These are phyloP conservation scores for Hortaea sp. DNA, from an alignment of 2,329 filamentous ascomycete genomes.

Conservation along the genomic window DNA sequence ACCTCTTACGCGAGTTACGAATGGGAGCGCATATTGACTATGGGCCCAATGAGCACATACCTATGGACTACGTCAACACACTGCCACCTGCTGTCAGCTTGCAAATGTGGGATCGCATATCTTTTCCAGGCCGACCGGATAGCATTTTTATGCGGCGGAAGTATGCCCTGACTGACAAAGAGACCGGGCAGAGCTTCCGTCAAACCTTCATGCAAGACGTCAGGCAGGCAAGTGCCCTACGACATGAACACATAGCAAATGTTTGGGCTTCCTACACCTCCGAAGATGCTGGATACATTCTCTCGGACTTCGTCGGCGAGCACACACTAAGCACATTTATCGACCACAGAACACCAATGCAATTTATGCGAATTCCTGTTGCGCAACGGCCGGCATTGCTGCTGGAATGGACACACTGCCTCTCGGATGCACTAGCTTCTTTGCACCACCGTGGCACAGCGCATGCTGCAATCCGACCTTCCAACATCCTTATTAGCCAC, in stretches of 20 bases:
- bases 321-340: constrained; percentile 59
- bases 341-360: constrained; percentile 48
- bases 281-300: constrained; percentile 52
- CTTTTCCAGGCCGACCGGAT: constrained; percentile 52
- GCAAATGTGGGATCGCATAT: constrained; percentile 49
- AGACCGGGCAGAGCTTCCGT: constrained; percentile 14
- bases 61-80: constrained; percentile 56
- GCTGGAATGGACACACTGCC: constrained; percentile 66
- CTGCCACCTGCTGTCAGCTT: constrained; percentile 39
- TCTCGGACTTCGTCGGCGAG: constrained; percentile 58
- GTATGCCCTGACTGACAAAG: constrained; percentile 20
- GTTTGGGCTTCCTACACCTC: constrained; percentile 62
- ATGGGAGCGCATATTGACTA: constrained; percentile 55
- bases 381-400: constrained; percentile 49
- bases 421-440: constrained; percentile 57
- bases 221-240: constrained; percentile 46
- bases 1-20: constrained; percentile 54
- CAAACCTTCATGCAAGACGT: constrained; percentile 53
- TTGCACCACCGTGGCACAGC: constrained; percentile 55
- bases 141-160: constrained; percentile 34
- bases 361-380: constrained; percentile 54
- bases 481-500: constrained; percentile 57
- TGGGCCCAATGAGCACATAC: constrained; percentile 57
- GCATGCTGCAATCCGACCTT: constrained; percentile 61
- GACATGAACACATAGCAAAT: constrained; percentile 60